phyloP scores from a whole-genome alignment of 306 rosid species.

The Trifolium repens region DNA sequence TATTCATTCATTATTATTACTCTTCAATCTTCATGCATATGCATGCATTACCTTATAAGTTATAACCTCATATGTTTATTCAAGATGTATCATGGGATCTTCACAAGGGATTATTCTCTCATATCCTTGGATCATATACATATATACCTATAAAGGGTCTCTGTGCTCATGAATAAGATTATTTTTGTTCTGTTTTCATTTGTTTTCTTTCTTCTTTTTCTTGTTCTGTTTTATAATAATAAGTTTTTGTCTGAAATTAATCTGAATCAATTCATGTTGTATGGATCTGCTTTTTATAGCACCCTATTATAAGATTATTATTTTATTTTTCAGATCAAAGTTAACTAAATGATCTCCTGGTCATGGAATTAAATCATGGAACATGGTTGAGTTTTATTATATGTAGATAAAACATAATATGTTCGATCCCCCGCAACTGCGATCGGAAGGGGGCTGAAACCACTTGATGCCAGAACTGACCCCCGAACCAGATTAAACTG shows the following conservation, averaged over 20 bases:
- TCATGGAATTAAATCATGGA: neutral
- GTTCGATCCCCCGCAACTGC: too few species aligned
- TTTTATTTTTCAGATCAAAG: neutral
- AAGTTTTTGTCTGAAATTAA: neutral
- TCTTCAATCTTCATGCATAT: neutral
- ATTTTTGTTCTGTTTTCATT: neutral
- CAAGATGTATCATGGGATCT: constrained; percentile 12
- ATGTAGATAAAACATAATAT: neutral
- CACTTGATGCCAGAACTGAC: too few species aligned
- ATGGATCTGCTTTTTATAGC: constrained; percentile 17
- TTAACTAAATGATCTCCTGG: neutral
- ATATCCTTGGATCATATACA: constrained; percentile 19
- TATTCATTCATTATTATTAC: neutral
- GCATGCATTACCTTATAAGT: neutral
- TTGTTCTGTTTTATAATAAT: neutral
- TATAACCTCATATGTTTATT: neutral
- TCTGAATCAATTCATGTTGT: constrained; percentile 27
- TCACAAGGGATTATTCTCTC: constrained; percentile 26
- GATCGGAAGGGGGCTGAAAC: too few species aligned
- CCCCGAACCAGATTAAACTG: too few species aligned
- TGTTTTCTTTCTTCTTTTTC: too few species aligned
- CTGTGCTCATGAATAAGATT: neutral
- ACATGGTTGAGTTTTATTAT: neutral
- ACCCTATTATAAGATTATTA: neutral
- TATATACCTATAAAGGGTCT: neutral